Percentiles rank a stretch among this genome's conserved stretches.
phyloP scores from a whole-genome alignment of 805 yeast genomes.

The Nakazawaea ishiwadae region DNA sequence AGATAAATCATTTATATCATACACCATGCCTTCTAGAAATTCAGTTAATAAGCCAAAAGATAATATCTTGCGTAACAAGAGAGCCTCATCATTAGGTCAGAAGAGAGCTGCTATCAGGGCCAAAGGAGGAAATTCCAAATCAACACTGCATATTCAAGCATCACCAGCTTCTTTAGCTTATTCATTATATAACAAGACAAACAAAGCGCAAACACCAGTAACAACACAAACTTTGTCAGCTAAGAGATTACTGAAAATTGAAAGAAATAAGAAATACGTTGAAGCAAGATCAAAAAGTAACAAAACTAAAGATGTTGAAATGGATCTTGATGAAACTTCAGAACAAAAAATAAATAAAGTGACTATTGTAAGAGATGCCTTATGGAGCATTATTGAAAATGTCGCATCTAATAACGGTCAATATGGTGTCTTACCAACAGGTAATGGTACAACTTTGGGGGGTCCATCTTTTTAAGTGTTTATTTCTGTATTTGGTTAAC shows the following conservation, averaged over 20 bases:
- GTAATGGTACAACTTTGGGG: conserved; percentile 84
- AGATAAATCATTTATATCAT: not conserved
- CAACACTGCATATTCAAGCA: conserved; percentile 23
- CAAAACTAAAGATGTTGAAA: conserved; percentile 37
- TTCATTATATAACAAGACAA: conserved; percentile 38
- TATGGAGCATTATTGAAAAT: conserved; percentile 71
- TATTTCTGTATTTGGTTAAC: not conserved
- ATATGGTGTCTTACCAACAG: conserved; percentile 38
- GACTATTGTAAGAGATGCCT: conserved; percentile 54
- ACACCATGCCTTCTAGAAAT: conserved; percentile 84
- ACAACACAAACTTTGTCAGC: conserved; percentile 67
- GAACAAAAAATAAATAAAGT: conserved; percentile 29
- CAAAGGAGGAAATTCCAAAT: conserved; percentile 10
- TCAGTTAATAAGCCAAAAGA: conserved; percentile 77
- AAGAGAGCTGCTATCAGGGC: conserved; percentile 40
- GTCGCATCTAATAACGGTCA: conserved; percentile 34
- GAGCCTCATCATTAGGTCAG: conserved; percentile 44
- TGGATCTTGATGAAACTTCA: conserved; percentile 40
- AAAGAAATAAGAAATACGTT: conserved; percentile 71
- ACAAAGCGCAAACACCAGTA: conserved; percentile 18
- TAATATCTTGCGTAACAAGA: conserved; percentile 45
- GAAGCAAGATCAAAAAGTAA: conserved; percentile 43
- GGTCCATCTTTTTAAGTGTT: conserved; percentile 48
- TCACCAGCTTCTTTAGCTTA: conserved; percentile 26
- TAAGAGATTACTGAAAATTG: conserved; percentile 74